phyloP scores from a whole-genome alignment of 441 rosid species.

The Erysimum cheiri region DNA sequence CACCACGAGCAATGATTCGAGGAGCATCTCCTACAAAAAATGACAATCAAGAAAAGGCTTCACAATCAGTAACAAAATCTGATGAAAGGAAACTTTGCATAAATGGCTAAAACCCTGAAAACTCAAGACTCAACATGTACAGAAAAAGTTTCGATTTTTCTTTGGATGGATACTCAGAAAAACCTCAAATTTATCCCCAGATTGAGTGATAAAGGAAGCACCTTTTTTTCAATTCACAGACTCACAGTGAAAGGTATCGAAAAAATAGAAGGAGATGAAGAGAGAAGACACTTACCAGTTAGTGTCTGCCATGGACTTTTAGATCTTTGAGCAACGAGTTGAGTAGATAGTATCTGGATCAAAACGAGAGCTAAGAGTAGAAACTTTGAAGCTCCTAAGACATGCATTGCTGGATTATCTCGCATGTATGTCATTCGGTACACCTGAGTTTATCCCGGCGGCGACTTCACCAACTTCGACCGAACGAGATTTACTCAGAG shows the following conservation, averaged over 20 bases:
- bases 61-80: background rate
- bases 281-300: conserved; percentile 47
- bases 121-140: too few relatives aligned
- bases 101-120: background rate
- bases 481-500: conserved; percentile 37
- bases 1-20: conserved; percentile 76
- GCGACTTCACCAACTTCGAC: conserved; percentile 43
- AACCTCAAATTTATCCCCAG: background rate
- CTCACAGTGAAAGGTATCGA: background rate
- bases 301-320: conserved; percentile 63
- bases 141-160: background rate
- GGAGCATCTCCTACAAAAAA: conserved; percentile 70
- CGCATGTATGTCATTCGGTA: conserved; percentile 41
- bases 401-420: conserved; percentile 52
- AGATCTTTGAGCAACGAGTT: conserved; percentile 76
- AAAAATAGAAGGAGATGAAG: conserved; percentile 15
- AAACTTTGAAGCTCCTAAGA: conserved; percentile 39
- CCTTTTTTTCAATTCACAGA: conserved; percentile 13
- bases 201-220: conserved; percentile 8
- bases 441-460: conserved; percentile 26
- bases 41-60: conserved; percentile 23
- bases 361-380: conserved; percentile 43
- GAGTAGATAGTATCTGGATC: conserved; percentile 48
- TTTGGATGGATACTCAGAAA: background rate
- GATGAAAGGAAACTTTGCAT: background rate